Evolutionary conservation across 2,329 filamentous ascomycete species (phyloP).

Genomic region (Colletotrichum sp.): DNA sequence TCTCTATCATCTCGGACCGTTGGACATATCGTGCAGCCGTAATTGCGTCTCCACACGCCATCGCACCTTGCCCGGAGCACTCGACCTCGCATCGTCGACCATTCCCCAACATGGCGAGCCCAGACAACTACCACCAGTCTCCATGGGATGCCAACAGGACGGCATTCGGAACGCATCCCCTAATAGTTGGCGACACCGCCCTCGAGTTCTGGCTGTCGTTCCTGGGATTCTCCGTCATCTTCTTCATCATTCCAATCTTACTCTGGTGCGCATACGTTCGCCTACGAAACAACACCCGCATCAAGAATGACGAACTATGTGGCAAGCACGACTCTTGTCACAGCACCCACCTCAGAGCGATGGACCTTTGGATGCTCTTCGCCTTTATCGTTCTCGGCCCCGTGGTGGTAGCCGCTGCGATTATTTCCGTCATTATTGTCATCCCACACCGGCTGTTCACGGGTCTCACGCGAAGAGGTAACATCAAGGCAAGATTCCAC

Average conservation of each 20-base stretch:
- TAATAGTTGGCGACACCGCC: not conserved
- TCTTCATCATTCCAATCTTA: not conserved
- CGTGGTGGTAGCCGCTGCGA: not conserved
- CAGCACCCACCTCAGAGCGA: not conserved
- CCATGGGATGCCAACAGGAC: not conserved
- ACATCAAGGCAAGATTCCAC: not conserved
- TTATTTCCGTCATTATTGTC: not conserved
- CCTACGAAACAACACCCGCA: not conserved
- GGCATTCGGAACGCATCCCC: not conserved
- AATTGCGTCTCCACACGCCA: not conserved
- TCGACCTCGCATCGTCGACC: not conserved
- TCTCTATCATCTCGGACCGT: not conserved
- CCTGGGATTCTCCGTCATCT: not conserved
- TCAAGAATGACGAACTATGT: not conserved
- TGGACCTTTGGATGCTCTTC: not conserved
- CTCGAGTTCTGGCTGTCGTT: not conserved
- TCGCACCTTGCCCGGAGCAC: not conserved
- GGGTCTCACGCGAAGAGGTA: not conserved
- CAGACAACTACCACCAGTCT: not conserved
- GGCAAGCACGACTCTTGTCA: not conserved
- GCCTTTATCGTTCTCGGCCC: not conserved
- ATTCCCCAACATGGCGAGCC: not conserved
- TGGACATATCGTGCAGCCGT: not conserved
- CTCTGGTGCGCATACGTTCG: not conserved
- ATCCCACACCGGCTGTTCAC: not conserved